Evolutionary conservation across 208 protist species (phyloP).

Genomic region (Leishmania aethiopica): DNA sequence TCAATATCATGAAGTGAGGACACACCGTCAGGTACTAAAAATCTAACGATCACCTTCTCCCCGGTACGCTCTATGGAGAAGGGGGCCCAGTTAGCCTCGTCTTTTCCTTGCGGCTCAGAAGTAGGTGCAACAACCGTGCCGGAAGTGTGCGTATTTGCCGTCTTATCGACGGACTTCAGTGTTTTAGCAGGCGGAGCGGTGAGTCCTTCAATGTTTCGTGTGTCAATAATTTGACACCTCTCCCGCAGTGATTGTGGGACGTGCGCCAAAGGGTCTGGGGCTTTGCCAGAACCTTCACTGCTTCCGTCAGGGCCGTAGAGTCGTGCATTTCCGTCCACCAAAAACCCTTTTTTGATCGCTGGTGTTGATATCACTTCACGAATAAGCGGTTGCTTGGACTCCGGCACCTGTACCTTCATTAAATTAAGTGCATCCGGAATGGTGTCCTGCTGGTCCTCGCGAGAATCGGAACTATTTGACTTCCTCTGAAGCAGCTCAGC

Average conservation of each 20-base stretch:
- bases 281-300: constrained; percentile 54
- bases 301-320: constrained; percentile 71
- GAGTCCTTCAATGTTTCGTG: constrained; percentile 22
- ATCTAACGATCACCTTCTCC: constrained; percentile 31
- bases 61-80: constrained; percentile 20
- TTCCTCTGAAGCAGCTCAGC: constrained; percentile 31
- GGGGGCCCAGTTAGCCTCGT: constrained; percentile 21
- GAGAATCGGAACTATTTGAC: neutral
- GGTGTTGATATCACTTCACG: constrained; percentile 53
- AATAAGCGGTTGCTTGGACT: constrained; percentile 44
- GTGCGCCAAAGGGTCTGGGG: constrained; percentile 64
- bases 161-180: neutral
- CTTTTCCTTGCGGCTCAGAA: too few relatives aligned
- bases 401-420: constrained; percentile 6
- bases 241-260: constrained; percentile 72
- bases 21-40: constrained; percentile 38
- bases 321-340: constrained; percentile 25
- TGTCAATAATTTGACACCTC: constrained; percentile 82
- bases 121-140: too few relatives aligned
- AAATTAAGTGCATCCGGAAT: constrained; percentile 26
- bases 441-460: neutral
- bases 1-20: constrained; percentile 63
- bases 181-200: neutral
- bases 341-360: constrained; percentile 80
- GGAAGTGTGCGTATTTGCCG: neutral